Evolutionary conservation across 768 basidiomycete species (phyloP).

Genomic region (Naematelia encephala): DNA sequence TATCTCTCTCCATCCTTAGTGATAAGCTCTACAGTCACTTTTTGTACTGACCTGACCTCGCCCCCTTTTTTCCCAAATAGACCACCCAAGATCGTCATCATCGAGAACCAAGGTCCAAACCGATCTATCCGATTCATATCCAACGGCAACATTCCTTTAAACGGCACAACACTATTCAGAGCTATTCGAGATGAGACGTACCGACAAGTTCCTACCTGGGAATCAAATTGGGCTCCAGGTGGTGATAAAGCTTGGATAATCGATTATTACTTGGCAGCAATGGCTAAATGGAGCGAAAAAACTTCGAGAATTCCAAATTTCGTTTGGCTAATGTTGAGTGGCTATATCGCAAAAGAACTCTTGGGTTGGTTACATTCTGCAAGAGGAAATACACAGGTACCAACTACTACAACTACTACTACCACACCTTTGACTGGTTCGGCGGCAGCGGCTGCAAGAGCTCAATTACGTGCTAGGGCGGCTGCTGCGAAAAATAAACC

Average conservation of each 20-base stretch:
- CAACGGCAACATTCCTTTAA: conserved; percentile 52
- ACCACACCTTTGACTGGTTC: no score
- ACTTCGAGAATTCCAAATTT: conserved; percentile 18
- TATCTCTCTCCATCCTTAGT: background rate
- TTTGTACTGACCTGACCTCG: background rate
- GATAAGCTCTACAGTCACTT: no score
- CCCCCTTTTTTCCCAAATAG: background rate
- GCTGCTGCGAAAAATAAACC: background rate
- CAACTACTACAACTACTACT: no score
- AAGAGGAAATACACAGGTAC: no score
- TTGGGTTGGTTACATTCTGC: conserved; percentile 18
- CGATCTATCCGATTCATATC: conserved; percentile 55
- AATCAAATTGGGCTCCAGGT: conserved; percentile 64
- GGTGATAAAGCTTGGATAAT: conserved; percentile 16
- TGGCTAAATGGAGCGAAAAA: background rate
- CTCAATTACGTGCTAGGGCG: background rate
- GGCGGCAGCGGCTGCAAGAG: background rate
- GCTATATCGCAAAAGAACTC: conserved; percentile 8
- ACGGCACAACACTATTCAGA: conserved; percentile 55
- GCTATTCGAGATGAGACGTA: conserved; percentile 67
- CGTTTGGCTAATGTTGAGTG: conserved; percentile 7
- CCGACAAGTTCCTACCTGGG: conserved; percentile 66
- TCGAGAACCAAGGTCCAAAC: background rate
- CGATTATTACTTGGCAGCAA: conserved; percentile 18
- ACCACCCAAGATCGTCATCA: background rate